Evolutionary conservation across 805 yeast genomes (phyloP).

Genomic region (Cyberlindnera misumaiensis): DNA sequence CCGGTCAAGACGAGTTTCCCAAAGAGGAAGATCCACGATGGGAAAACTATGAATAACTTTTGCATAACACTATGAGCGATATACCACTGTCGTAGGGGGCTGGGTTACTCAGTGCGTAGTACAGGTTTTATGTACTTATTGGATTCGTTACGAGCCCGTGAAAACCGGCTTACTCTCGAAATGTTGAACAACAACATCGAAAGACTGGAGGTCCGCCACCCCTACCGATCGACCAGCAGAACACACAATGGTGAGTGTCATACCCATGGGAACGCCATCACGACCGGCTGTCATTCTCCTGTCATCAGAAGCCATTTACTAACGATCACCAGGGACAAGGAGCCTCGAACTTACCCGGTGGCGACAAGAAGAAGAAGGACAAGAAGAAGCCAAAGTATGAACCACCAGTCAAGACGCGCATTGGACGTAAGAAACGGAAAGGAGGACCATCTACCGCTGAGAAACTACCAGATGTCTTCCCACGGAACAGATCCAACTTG

Average conservation of each 20-base stretch:
- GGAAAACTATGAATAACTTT: constrained; percentile 64
- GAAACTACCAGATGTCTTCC: constrained; percentile 81
- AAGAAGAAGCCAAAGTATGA: constrained; percentile 95
- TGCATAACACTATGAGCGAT: constrained; percentile 31
- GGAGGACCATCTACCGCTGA: constrained; percentile 81
- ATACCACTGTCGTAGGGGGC: no score
- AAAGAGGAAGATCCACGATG: constrained; percentile 49
- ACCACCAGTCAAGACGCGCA: constrained; percentile 94
- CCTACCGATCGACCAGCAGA: no score
- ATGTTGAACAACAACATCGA: no score
- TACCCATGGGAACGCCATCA: no score
- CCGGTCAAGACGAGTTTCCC: constrained; percentile 5
- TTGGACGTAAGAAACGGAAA: constrained; percentile 88
- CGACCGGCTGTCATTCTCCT: no score
- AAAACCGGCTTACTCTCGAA: no score
- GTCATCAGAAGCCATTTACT: background rate
- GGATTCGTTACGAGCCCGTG: no score
- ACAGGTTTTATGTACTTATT: no score
- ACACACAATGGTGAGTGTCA: no score
- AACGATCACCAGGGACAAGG: constrained; percentile 39
- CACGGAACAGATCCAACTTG: constrained; percentile 89
- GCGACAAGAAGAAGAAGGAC: constrained; percentile 47
- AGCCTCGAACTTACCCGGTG: constrained; percentile 45
- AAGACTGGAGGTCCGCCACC: no score
- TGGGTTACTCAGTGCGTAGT: no score